Percentiles rank a stretch among this genome's conserved stretches.
These are phyloP conservation scores for Suhomyces prunicola DNA, from an alignment of 805 yeast species.

Conservation along the genomic window DNA sequence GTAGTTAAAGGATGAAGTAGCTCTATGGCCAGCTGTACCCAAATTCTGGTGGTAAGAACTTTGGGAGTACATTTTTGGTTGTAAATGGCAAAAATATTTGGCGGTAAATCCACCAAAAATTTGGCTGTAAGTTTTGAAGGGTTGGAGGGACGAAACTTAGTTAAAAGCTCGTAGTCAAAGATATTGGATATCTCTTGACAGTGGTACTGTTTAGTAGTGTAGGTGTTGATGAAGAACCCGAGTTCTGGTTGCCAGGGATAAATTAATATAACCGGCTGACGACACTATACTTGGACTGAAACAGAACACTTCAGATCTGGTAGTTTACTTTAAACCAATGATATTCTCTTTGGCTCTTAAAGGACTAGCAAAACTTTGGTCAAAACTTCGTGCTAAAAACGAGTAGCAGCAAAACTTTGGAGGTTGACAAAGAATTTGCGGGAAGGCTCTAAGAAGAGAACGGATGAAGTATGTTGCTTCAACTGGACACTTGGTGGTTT, in stretches of 20 bases:
- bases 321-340: background rate
- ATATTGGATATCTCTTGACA: background rate
- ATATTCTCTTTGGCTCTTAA: background rate
- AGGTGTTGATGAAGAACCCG: background rate
- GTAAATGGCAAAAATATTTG: background rate
- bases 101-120: background rate
- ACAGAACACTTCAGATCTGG: background rate
- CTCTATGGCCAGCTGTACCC: conserved; percentile 41
- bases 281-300: background rate
- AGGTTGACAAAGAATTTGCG: background rate
- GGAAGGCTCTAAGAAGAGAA: background rate
- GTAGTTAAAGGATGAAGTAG: conserved; percentile 27
- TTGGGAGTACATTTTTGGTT: conserved; percentile 13
- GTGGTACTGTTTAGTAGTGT: background rate
- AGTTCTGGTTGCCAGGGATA: conserved; percentile 4
- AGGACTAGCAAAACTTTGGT: background rate
- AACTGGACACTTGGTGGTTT: background rate
- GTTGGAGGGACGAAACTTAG: conserved; percentile 1
- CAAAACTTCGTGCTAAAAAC: background rate
- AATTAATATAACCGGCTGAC: conserved; percentile 6
- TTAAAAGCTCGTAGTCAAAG: background rate
- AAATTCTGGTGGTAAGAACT: conserved; percentile 21
- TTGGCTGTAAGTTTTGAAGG: background rate
- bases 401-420: background rate
- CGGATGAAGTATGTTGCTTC: background rate